Conservation (phyloP, 805 yeast genomes). For the Cyberlindnera sargentensis region DNA sequence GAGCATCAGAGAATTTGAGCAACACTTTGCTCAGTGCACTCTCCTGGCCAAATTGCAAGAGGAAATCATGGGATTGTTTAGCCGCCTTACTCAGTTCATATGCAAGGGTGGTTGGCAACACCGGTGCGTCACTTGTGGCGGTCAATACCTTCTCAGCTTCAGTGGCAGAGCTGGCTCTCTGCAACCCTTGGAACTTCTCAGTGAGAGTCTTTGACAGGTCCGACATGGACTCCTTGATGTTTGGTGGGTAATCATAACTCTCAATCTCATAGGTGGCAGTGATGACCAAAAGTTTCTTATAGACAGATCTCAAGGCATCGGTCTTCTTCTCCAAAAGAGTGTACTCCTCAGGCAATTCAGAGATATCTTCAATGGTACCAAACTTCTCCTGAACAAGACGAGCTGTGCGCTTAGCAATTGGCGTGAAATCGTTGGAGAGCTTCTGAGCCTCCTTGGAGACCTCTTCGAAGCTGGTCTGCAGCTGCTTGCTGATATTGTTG, state of each 20-base stretch:
- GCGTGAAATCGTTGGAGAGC: constrained; percentile 38
- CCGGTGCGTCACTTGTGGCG: constrained; percentile 20
- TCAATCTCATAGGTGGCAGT: constrained; percentile 64
- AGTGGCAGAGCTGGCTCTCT: constrained; percentile 57
- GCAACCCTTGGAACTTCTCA: constrained; percentile 50
- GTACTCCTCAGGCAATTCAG: constrained; percentile 72
- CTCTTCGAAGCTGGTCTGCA: constrained; percentile 21
- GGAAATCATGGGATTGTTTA: constrained; percentile 39
- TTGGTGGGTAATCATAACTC: constrained; percentile 80
- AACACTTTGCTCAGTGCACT: constrained; percentile 19
- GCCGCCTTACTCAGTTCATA: constrained; percentile 62
- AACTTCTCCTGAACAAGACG: constrained; percentile 55
- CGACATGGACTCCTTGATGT: constrained; percentile 55
- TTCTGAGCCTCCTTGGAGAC: constrained; percentile 33
- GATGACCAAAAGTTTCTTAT: constrained; percentile 43
- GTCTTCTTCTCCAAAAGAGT: constrained; percentile 58
- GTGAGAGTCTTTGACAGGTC: constrained; percentile 54
- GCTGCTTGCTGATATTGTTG: constrained; percentile 18
- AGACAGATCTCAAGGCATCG: constrained; percentile 55
- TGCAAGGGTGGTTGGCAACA: constrained; percentile 61
- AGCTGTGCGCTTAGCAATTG: constrained; percentile 53
- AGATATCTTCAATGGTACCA: constrained; percentile 58
- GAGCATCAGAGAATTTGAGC: constrained; percentile 46
- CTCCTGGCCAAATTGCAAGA: constrained; percentile 27
- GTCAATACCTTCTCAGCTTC: constrained; percentile 55